phyloP scores from a whole-genome alignment of 306 rosid genomes.

The Lathyrus tuberosus region DNA sequence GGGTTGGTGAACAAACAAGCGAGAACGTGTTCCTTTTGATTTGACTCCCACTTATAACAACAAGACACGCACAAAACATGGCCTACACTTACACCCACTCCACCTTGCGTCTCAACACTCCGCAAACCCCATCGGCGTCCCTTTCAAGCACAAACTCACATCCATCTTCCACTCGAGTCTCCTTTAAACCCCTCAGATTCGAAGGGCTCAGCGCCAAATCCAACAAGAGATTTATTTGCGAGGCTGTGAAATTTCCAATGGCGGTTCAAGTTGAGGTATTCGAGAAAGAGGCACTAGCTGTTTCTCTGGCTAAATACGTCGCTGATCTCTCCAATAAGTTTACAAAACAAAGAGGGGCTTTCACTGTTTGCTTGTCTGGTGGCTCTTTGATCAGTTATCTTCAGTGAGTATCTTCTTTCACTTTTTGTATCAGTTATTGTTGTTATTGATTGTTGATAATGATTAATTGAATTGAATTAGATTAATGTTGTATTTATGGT shows the following conservation, averaged over 20 bases:
- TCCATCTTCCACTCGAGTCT: slow-evolving; percentile 7
- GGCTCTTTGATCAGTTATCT: slow-evolving; percentile 77
- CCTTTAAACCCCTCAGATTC: slow-evolving; percentile 18
- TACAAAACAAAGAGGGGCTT: slow-evolving; percentile 61
- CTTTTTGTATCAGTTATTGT: neutral
- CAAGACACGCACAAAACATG: neutral
- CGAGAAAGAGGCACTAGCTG: slow-evolving; percentile 64
- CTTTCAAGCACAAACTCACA: neutral
- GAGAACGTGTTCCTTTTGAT: neutral
- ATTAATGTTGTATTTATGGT: neutral
- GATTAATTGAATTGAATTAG: neutral
- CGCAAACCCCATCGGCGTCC: slow-evolving; percentile 12
- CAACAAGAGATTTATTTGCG: neutral
- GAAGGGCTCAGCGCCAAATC: slow-evolving; percentile 11
- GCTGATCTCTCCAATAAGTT: slow-evolving; percentile 80
- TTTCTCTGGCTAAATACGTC: slow-evolving; percentile 72
- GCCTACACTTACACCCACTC: slow-evolving; percentile 30
- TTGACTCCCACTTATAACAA: slow-evolving; percentile 24
- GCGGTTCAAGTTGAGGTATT: slow-evolving; percentile 55
- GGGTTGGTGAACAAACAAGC: too few species aligned
- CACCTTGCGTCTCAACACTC: neutral
- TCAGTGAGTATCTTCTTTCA: slow-evolving; percentile 42
- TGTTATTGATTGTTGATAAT: neutral
- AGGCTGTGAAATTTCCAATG: slow-evolving; percentile 40
- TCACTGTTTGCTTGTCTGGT: slow-evolving; percentile 84